A percentile compares a stretch with the other conserved stretches of the same genome.
phyloP scores from a whole-genome alignment of 2,329 filamentous ascomycete species.

The Macrophomina pseudophaseolina region DNA sequence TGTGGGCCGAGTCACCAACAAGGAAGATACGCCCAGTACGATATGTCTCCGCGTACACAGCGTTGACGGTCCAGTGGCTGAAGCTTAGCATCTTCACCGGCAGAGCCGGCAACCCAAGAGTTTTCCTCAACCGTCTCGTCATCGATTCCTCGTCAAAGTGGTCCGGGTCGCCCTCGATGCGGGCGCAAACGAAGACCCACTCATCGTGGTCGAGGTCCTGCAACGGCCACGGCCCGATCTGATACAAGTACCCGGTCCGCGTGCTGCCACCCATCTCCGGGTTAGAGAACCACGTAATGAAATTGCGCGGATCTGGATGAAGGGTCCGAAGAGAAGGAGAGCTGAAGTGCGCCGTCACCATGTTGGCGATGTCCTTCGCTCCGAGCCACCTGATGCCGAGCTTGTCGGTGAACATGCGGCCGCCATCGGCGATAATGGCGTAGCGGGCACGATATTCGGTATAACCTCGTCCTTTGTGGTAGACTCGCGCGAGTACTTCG shows the following conservation, averaged over 20 bases:
- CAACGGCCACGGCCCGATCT: slow-evolving; percentile 37
- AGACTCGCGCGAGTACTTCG: slow-evolving; percentile 32
- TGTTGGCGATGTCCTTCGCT: slow-evolving; percentile 39
- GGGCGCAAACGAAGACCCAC: slow-evolving; percentile 41
- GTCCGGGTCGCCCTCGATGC: slow-evolving; percentile 31
- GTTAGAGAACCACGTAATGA: slow-evolving; percentile 45
- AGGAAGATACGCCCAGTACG: slow-evolving; percentile 37
- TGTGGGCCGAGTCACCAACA: slow-evolving; percentile 46
- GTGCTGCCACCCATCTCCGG: slow-evolving; percentile 42
- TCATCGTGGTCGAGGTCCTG: slow-evolving; percentile 35
- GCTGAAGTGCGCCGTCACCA: slow-evolving; percentile 41
- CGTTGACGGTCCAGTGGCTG: slow-evolving; percentile 37
- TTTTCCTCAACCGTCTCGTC: slow-evolving; percentile 34
- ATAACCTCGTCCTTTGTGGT: background rate
- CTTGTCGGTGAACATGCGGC: slow-evolving; percentile 36
- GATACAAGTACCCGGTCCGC: slow-evolving; percentile 42
- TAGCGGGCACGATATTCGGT: slow-evolving; percentile 33
- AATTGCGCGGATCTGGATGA: slow-evolving; percentile 38
- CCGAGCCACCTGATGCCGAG: slow-evolving; percentile 39
- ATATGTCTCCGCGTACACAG: slow-evolving; percentile 34
- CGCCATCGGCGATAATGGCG: slow-evolving; percentile 42
- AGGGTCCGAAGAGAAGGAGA: slow-evolving; percentile 33
- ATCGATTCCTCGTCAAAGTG: slow-evolving; percentile 24
- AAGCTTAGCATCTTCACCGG: slow-evolving; percentile 37
- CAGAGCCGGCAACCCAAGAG: slow-evolving; percentile 33